A percentile compares a stretch with the other conserved stretches of the same genome.
These are phyloP conservation scores for Colletotrichum nymphaeae DNA, from an alignment of 2,329 filamentous ascomycete species.

Conservation along the genomic window DNA sequence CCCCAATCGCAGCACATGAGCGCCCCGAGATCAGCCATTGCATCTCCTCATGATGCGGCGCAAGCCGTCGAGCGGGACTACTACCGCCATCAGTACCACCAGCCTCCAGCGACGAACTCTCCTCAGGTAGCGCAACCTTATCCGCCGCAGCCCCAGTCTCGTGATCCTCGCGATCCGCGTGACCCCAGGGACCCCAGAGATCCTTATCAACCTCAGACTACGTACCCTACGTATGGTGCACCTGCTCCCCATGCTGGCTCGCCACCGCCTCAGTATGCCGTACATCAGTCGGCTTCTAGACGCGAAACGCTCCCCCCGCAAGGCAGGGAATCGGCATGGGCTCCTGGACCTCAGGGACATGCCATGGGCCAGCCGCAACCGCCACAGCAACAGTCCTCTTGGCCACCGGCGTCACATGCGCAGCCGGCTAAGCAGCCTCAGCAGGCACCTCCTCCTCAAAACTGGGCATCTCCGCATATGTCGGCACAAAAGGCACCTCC, in stretches of 20 bases:
- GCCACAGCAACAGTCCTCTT: constrained; percentile 43
- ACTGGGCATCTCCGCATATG: constrained; percentile 52
- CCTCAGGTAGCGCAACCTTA: constrained; percentile 61
- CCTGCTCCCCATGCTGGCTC: constrained; percentile 56
- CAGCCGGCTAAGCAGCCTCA: constrained; percentile 45
- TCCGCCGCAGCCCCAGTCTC: constrained; percentile 51
- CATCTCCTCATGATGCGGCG: constrained; percentile 52
- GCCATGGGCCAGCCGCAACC: constrained; percentile 41
- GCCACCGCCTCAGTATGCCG: constrained; percentile 66
- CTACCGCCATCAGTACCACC: constrained; percentile 54
- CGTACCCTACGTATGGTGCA: constrained; percentile 54
- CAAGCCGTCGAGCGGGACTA: constrained; percentile 58
- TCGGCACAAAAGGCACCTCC: constrained; percentile 49
- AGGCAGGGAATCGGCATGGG: constrained; percentile 51
- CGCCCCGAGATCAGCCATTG: constrained; percentile 57
- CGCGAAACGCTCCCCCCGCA: constrained; percentile 53
- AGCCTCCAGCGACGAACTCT: constrained; percentile 54
- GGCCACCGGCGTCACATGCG: constrained; percentile 48
- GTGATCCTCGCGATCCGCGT: background rate
- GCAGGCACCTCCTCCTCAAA: constrained; percentile 39
- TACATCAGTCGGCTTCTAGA: constrained; percentile 57
- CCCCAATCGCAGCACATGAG: constrained; percentile 61
- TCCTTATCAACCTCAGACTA: constrained; percentile 56
- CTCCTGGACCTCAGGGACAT: constrained; percentile 40
- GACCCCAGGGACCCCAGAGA: constrained; percentile 39